phyloP scores from a whole-genome alignment of 257 asterid species.

The Penstemon davidsonii region DNA sequence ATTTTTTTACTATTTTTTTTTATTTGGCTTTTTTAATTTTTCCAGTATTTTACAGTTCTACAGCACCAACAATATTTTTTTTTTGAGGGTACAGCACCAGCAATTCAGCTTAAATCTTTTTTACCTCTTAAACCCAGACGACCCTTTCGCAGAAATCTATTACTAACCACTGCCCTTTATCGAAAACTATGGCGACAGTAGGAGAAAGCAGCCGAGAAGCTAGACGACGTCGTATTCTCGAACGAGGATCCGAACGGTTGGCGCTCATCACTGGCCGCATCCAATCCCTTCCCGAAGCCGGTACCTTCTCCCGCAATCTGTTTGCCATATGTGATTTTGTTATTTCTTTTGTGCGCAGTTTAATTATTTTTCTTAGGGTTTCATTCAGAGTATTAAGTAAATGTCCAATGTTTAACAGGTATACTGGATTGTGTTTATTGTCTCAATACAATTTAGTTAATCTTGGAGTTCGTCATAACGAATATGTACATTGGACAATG shows the following conservation, averaged over 20 bases:
- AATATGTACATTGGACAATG: no score
- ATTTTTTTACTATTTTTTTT: no score
- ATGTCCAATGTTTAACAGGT: not conserved
- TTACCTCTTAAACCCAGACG: no score
- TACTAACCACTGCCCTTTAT: no score
- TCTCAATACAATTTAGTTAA: not conserved
- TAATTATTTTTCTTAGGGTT: constrained; percentile 1
- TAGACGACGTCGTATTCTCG: constrained; percentile 81
- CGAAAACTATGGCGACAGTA: constrained; percentile 32
- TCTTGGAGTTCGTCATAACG: no score
- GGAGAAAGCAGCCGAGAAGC: constrained; percentile 53
- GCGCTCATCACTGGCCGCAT: constrained; percentile 87
- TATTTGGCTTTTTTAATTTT: no score
- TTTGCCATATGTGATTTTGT: not conserved
- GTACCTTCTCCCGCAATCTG: constrained; percentile 29
- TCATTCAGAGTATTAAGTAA: not conserved
- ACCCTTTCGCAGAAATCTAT: no score
- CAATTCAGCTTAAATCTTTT: no score
- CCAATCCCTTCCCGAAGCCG: constrained; percentile 54
- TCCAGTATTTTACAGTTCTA: no score
- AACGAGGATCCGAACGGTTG: constrained; percentile 76
- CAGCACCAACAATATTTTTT: no score
- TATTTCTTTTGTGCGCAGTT: not conserved
- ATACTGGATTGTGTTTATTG: not conserved
- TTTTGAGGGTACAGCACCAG: no score